A percentile compares a stretch with the other conserved stretches of the same genome.
Conservation (phyloP, 805 yeast species). For the Zygoascus flipseniorum region DNA sequence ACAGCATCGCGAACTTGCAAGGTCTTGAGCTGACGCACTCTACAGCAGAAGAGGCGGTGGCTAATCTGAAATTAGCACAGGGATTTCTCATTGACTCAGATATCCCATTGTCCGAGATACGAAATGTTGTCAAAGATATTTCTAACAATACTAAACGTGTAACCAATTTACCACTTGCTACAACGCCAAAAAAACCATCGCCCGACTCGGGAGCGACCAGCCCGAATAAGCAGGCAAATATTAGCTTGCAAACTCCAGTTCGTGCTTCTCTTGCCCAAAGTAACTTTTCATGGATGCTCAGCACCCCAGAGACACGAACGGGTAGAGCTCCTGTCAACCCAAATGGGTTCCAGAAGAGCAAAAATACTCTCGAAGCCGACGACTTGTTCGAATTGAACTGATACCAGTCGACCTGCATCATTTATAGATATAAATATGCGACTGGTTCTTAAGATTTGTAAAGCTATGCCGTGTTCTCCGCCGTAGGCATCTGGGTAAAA, state of each 20-base stretch:
- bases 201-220: neutral
- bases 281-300: constrained; percentile 24
- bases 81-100: constrained; percentile 8
- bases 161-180: neutral
- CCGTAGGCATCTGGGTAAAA: too few relatives aligned
- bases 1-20: constrained; percentile 7
- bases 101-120: neutral
- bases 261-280: constrained; percentile 19
- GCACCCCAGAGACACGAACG: constrained; percentile 9
- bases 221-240: neutral
- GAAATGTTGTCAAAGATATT: neutral
- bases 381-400: constrained; percentile 7
- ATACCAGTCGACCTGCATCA: too few relatives aligned
- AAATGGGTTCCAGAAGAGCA: neutral
- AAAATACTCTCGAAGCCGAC: neutral
- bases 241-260: constrained; percentile 8
- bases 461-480: too few relatives aligned
- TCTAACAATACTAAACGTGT: neutral
- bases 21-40: constrained; percentile 2
- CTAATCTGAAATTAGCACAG: constrained; percentile 6
- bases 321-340: neutral
- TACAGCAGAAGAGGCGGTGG: neutral
- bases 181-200: too few relatives aligned
- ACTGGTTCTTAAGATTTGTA: too few relatives aligned
- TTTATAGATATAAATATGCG: too few relatives aligned